Percentiles rank a stretch among this genome's conserved stretches.
Evolutionary conservation across 2,329 filamentous ascomycete species (phyloP).

Genomic region (Apiospora malaysiana): DNA sequence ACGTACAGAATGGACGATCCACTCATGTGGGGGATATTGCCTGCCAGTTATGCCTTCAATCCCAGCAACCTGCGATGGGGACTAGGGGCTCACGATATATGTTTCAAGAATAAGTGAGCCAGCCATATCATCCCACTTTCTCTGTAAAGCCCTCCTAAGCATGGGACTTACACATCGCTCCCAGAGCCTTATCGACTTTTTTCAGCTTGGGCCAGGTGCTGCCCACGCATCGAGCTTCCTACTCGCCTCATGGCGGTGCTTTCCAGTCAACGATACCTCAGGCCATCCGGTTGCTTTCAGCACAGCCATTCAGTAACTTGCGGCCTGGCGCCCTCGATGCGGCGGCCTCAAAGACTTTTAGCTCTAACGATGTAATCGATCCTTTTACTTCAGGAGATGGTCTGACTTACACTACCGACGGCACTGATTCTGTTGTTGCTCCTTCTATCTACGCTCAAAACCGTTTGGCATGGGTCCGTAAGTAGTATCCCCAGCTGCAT

Average conservation of each 20-base stretch:
- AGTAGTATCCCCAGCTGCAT: not conserved
- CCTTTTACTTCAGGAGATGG: conserved; percentile 55
- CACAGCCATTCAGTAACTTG: conserved; percentile 49
- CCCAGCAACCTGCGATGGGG: conserved; percentile 84
- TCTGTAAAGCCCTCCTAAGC: not conserved
- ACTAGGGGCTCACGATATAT: conserved; percentile 93
- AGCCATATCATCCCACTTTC: not conserved
- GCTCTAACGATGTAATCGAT: conserved; percentile 47
- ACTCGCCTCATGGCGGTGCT: conserved; percentile 82
- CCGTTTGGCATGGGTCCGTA: conserved; percentile 78
- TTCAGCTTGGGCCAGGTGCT: conserved; percentile 90
- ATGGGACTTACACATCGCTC: conserved; percentile 24
- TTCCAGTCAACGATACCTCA: conserved; percentile 90
- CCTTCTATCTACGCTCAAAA: conserved; percentile 75
- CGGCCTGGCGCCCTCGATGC: not conserved
- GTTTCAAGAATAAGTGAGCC: conserved; percentile 81
- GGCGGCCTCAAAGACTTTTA: no score
- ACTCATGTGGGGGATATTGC: conserved; percentile 89
- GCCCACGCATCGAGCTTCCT: conserved; percentile 80
- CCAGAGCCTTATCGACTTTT: conserved; percentile 73
- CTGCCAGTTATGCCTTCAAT: conserved; percentile 73
- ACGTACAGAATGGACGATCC: conserved; percentile 84
- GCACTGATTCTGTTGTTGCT: conserved; percentile 68
- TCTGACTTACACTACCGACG: conserved; percentile 68
- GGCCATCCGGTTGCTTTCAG: conserved; percentile 82